A percentile compares a stretch with the other conserved stretches of the same genome.
phyloP scores from a whole-genome alignment of 805 yeast genomes.

The Wickerhamiella lipophila region DNA sequence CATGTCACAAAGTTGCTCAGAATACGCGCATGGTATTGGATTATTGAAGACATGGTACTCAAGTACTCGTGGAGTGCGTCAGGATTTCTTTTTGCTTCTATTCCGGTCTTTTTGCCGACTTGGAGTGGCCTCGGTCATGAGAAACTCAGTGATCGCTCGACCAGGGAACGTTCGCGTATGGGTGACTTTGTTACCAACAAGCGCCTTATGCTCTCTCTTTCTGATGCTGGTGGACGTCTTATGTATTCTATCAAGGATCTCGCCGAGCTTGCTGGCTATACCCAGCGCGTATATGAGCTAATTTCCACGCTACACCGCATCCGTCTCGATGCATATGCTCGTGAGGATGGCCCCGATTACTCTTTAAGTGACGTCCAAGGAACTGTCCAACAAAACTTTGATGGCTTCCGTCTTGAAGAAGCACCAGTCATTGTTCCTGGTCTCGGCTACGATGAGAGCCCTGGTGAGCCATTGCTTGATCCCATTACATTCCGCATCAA shows the following conservation, averaged over 20 bases:
- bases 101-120: constrained; percentile 65
- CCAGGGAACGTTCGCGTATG: constrained; percentile 40
- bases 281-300: constrained; percentile 70
- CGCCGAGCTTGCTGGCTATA: constrained; percentile 80
- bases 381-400: constrained; percentile 62
- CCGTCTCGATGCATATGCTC: constrained; percentile 40
- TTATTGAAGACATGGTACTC: constrained; percentile 73
- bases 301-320: constrained; percentile 70
- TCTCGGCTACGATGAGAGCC: constrained; percentile 24
- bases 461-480: constrained; percentile 47
- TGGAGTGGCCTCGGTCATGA: constrained; percentile 22
- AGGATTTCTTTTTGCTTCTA: constrained; percentile 82
- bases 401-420: constrained; percentile 71
- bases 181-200: constrained; percentile 82
- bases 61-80: constrained; percentile 92
- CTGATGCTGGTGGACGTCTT: constrained; percentile 88
- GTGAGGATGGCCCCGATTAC: constrained; percentile 16
- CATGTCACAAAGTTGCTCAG: constrained; percentile 45
- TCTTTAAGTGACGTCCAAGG: constrained; percentile 51
- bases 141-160: neutral
- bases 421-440: constrained; percentile 71
- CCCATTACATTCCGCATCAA: constrained; percentile 50
- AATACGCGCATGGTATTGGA: constrained; percentile 51
- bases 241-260: constrained; percentile 91
- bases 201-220: constrained; percentile 75